Evolutionary conservation across 2,329 filamentous ascomycete species (phyloP), one percentile per base, ranked within the genome.

Genomic region (Nothopassalora personata): DNA sequence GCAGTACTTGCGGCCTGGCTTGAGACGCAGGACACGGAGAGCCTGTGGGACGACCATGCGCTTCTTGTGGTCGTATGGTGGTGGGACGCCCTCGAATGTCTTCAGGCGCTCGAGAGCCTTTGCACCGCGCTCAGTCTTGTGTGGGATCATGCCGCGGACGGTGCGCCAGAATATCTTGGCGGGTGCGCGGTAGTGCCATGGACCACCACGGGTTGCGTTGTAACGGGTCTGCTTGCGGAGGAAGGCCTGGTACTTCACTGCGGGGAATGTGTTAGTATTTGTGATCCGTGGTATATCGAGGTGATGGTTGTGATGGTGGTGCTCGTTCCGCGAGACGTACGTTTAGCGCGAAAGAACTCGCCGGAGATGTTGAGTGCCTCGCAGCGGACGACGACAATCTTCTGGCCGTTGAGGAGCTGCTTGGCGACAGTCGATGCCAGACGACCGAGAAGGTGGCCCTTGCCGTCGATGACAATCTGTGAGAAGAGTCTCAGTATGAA

Each of bases 131-230:
- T 94, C 87, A 72, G 94, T 99, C 90, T 99, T 99, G 91, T 99
- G 94, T 77, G 94, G 94, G 72, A 99, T 95, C 94, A 99, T 99
- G 80, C 94, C 94, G 80, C 94, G 93, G 82, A 99, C 91, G 78
- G 94, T 91, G 89, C 97, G 96, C 90, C 97, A 99, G 89, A 99
- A 96, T 85, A 99, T 97, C 82, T 95, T 90, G 75, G 92, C 96
- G 67, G 94, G 94, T 73, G 93, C 91, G 79, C 94, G 94, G 91
- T 97, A 97, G 84, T 99, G 94, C 91, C 97, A 99, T 81, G 94
- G 94, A 84, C 93, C 93, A 88, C 93, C 94, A 78, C 93, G 92
- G 74, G 91, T 97, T 78, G 94, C 92, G 88, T 99, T 99, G 90
- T 88, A 99, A 81, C 94, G 91, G 79, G 94, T 99, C 84, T 95